Conservation (phyloP, 108 stramenopile genomes). For the Conticribra weissflogii region DNA sequence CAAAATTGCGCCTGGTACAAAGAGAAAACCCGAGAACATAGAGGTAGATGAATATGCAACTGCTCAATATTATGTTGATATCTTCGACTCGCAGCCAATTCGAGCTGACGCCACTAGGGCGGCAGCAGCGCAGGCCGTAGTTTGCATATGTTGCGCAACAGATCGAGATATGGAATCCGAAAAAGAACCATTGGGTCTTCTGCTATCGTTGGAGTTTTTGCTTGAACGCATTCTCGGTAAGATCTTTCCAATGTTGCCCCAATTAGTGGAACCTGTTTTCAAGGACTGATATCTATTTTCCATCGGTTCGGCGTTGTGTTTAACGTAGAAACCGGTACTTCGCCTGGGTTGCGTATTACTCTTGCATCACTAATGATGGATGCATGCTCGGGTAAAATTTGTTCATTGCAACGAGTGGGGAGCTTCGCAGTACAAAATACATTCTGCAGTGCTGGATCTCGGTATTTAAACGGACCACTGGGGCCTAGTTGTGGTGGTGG, state of each 20-base stretch:
- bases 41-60: conserved; percentile 46
- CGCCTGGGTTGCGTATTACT: conserved; percentile 77
- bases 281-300: neutral
- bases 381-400: conserved; percentile 85
- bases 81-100: conserved; percentile 57
- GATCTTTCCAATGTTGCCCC: neutral
- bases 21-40: conserved; percentile 22
- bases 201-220: conserved; percentile 75
- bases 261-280: neutral
- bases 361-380: conserved; percentile 84
- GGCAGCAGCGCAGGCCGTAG: conserved; percentile 83
- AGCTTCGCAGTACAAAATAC: conserved; percentile 69
- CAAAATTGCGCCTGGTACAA: conserved; percentile 15
- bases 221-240: conserved; percentile 71
- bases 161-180: conserved; percentile 62
- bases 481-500: conserved; percentile 82
- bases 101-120: conserved; percentile 75
- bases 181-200: conserved; percentile 62
- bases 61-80: conserved; percentile 71
- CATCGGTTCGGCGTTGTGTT: neutral
- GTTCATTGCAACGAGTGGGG: conserved; percentile 83
- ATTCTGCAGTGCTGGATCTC: conserved; percentile 57
- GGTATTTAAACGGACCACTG: conserved; percentile 78
- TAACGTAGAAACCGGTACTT: conserved; percentile 48
- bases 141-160: conserved; percentile 81